Evolutionary conservation across 108 stramenopile species (phyloP).

Genomic region (Nitzschia putrida): DNA sequence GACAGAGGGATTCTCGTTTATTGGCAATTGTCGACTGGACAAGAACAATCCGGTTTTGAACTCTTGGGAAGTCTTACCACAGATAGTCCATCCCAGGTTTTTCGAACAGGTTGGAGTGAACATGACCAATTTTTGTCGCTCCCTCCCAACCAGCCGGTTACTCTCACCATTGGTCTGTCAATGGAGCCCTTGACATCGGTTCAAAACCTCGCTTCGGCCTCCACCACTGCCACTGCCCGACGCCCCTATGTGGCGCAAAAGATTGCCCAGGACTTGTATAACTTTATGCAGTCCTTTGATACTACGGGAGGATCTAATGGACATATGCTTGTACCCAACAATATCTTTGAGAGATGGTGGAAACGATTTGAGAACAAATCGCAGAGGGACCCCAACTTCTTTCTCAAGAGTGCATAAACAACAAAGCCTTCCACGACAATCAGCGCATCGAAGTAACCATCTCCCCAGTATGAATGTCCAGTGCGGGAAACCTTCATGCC

Average conservation of each 20-base stretch:
- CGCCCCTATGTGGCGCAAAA: slow-evolving; percentile 80
- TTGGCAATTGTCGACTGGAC: slow-evolving; percentile 54
- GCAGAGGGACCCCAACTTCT: slow-evolving; percentile 78
- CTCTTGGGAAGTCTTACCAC: slow-evolving; percentile 63
- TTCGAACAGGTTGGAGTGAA: slow-evolving; percentile 79
- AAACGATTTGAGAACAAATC: slow-evolving; percentile 74
- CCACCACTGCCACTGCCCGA: slow-evolving; percentile 1
- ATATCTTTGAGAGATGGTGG: slow-evolving; percentile 88
- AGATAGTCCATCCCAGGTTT: slow-evolving; percentile 61
- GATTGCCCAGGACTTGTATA: slow-evolving; percentile 79
- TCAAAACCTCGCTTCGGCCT: slow-evolving; percentile 49
- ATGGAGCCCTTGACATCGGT: slow-evolving; percentile 73
- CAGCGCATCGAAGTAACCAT: too few relatives aligned
- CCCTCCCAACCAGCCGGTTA: slow-evolving; percentile 32
- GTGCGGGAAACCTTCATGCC: too few relatives aligned
- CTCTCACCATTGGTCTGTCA: slow-evolving; percentile 70
- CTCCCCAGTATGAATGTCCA: too few relatives aligned
- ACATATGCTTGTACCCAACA: slow-evolving; percentile 74
- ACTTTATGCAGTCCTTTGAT: slow-evolving; percentile 80
- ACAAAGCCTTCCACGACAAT: too few relatives aligned
- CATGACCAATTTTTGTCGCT: slow-evolving; percentile 59
- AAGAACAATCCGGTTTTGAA: slow-evolving; percentile 68
- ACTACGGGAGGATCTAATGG: slow-evolving; percentile 44
- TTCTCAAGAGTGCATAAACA: slow-evolving; percentile 50
- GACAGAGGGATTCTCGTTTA: slow-evolving; percentile 72